These are phyloP conservation scores for Pleurotus platypus DNA, from an alignment of 768 basidiomycete species.

Conservation along the genomic window DNA sequence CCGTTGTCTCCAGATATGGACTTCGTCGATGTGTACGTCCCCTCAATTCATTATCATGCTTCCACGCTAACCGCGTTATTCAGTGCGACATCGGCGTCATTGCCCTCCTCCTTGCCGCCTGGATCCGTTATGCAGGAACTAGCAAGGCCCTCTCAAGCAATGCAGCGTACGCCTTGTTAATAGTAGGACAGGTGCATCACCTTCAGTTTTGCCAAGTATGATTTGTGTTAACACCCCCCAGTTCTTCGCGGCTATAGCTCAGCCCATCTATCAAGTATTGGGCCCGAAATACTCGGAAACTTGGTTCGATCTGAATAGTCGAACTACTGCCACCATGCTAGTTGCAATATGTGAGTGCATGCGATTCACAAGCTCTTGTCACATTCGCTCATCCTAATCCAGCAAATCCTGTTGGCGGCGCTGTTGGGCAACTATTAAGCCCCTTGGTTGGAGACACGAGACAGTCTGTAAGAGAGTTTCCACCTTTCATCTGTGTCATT, in stretches of 20 bases:
- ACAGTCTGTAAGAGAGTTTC: conserved; percentile 47
- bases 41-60: conserved; percentile 20
- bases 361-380: not conserved
- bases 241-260: conserved; percentile 61
- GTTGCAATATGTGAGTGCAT: conserved; percentile 41
- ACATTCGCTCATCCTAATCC: conserved; percentile 3
- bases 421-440: conserved; percentile 69
- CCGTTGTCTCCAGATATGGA: conserved; percentile 55
- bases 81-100: conserved; percentile 63
- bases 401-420: conserved; percentile 77
- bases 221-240: conserved; percentile 20
- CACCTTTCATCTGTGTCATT: not conserved
- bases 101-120: conserved; percentile 57
- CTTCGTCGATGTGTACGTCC: conserved; percentile 52
- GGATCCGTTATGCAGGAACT: conserved; percentile 78
- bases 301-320: conserved; percentile 76
- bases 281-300: conserved; percentile 79
- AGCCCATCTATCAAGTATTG: conserved; percentile 73
- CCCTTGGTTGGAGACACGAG: conserved; percentile 53
- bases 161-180: conserved; percentile 61
- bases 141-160: conserved; percentile 43
- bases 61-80: not conserved
- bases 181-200: conserved; percentile 63
- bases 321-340: conserved; percentile 74
- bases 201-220: not conserved